Conservation (phyloP, 1,139 yeast species). For the Diutina ranongensis region DNA sequence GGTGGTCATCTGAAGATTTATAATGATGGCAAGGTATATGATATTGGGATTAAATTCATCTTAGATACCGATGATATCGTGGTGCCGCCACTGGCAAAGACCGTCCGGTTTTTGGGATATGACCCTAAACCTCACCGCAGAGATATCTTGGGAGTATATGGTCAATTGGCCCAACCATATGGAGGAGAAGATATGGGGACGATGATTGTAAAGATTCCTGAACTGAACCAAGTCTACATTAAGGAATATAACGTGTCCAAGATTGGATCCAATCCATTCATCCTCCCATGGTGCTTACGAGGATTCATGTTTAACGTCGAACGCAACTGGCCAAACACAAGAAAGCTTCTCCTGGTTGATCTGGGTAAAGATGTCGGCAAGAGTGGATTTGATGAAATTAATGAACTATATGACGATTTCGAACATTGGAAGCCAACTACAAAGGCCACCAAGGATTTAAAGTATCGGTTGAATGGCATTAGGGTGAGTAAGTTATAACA, state of each 20-base stretch:
- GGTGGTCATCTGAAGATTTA: conserved; percentile 81
- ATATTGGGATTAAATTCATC: conserved; percentile 62
- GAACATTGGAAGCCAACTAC: conserved; percentile 81
- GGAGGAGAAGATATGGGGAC: conserved; percentile 5
- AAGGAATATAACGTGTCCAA: conserved; percentile 50
- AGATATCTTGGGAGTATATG: background rate
- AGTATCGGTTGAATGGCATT: conserved; percentile 72
- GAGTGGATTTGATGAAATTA: conserved; percentile 41
- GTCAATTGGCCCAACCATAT: background rate
- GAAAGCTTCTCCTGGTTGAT: conserved; percentile 17
- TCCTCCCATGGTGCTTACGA: conserved; percentile 86
- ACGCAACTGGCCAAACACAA: conserved; percentile 36
- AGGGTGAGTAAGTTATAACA: conserved; percentile 32
- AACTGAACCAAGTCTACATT: conserved; percentile 35
- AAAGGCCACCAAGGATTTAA: conserved; percentile 69
- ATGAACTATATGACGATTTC: conserved; percentile 54
- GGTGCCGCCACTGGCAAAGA: background rate
- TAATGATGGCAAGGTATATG: conserved; percentile 77
- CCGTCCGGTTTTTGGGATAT: background rate
- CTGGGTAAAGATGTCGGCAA: conserved; percentile 18
- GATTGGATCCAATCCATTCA: conserved; percentile 67
- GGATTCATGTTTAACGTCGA: conserved; percentile 63
- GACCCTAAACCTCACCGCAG: conserved; percentile 2
- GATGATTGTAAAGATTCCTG: conserved; percentile 7
- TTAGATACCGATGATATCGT: conserved; percentile 64